Conservation (phyloP, 805 yeast genomes). For the Alloascoidea hylecoeti region DNA sequence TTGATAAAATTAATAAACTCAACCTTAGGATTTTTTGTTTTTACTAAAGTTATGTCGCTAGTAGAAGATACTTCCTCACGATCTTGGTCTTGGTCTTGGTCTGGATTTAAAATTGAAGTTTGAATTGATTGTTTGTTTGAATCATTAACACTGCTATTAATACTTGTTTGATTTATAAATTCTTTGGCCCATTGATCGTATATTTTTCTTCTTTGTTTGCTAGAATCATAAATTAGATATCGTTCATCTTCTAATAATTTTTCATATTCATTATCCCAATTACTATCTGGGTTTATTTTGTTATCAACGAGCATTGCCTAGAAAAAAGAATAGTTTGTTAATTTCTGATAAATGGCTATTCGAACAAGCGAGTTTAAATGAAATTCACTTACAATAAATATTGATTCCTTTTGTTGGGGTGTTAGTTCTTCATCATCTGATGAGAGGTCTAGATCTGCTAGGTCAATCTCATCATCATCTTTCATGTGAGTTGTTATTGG, state of each 20-base stretch:
- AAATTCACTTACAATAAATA: neutral
- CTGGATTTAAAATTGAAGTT: neutral
- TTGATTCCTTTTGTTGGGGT: neutral
- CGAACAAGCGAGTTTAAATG: too few relatives aligned
- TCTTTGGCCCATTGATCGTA: constrained; percentile 31
- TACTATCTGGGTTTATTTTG: constrained; percentile 25
- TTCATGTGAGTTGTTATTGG: constrained; percentile 3
- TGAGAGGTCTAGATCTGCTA: constrained; percentile 2
- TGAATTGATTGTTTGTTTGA: neutral
- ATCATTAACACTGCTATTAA: constrained; percentile 3
- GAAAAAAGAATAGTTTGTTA: constrained; percentile 15
- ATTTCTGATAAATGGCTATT: neutral
- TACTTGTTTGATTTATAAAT: constrained; percentile 4
- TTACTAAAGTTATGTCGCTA: constrained; percentile 1
- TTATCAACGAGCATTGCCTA: constrained; percentile 18
- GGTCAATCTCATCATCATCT: constrained; percentile 6
- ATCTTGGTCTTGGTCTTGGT: constrained; percentile 2
- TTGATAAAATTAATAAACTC: constrained; percentile 17
- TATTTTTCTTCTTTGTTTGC: constrained; percentile 20
- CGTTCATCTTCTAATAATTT: constrained; percentile 27
- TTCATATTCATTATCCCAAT: constrained; percentile 32
- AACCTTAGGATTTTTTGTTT: constrained; percentile 8
- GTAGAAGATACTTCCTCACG: constrained; percentile 1
- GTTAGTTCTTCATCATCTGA: neutral
- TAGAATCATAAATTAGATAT: constrained; percentile 20